Percentiles rank a stretch among this genome's conserved stretches.
Conservation (phyloP, 768 basidiomycete species). For the Agrocybe chaxingu region DNA sequence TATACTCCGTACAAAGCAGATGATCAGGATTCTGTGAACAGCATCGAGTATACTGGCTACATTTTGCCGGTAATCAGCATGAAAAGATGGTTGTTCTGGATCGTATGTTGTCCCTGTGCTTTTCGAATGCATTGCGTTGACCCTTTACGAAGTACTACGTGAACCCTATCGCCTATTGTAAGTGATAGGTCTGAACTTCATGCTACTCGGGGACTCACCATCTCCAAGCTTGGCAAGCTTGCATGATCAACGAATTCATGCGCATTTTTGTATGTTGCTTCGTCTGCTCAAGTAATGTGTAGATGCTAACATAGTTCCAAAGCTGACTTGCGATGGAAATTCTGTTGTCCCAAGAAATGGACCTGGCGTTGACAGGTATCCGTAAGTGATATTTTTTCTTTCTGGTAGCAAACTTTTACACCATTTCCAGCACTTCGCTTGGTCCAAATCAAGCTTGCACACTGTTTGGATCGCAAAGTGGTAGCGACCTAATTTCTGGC, state of each 20-base stretch:
- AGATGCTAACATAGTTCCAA: constrained; percentile 17
- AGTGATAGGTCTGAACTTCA: constrained; percentile 3
- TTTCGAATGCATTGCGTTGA: not conserved
- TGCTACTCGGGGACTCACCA: not conserved
- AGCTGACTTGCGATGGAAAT: constrained; percentile 65
- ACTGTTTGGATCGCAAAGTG: constrained; percentile 59
- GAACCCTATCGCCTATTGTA: constrained; percentile 74
- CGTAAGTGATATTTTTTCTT: constrained; percentile 35
- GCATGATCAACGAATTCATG: constrained; percentile 87
- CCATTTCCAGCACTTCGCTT: constrained; percentile 36
- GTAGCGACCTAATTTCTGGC: constrained; percentile 55
- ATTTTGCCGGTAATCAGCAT: constrained; percentile 64
- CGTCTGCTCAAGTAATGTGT: constrained; percentile 6
- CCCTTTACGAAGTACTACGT: constrained; percentile 55
- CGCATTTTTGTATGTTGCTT: constrained; percentile 48
- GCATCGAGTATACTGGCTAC: constrained; percentile 67
- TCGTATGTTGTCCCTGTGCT: constrained; percentile 39
- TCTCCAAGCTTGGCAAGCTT: constrained; percentile 60
- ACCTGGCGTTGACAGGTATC: constrained; percentile 53
- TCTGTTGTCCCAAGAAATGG: constrained; percentile 66
- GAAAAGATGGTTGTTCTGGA: constrained; percentile 87
- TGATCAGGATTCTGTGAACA: constrained; percentile 7
- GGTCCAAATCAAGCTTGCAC: constrained; percentile 78
- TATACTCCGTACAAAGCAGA: not conserved
- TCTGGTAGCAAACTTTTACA: not conserved